Conservation (phyloP, 768 basidiomycete species). For the Tephrocybe rancida region DNA sequence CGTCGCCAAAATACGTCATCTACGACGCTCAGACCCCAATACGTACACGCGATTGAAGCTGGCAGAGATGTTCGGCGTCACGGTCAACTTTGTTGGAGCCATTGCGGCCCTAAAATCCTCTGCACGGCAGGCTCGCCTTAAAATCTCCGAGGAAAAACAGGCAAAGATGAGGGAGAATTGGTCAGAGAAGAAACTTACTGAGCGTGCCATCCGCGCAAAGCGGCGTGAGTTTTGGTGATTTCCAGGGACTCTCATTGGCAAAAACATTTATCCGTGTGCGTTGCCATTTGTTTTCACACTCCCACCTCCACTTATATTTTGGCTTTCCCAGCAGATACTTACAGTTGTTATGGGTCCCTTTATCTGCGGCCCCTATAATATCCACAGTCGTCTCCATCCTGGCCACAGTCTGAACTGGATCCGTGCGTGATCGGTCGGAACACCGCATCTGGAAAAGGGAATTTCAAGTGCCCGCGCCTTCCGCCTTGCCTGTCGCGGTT, state of each 20-base stretch:
- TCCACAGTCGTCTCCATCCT: background rate
- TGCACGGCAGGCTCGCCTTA: constrained; percentile 44
- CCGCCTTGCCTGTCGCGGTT: constrained; percentile 22
- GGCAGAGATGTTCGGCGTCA: constrained; percentile 79
- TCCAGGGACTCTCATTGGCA: constrained; percentile 1
- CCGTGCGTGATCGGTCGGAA: constrained; percentile 35
- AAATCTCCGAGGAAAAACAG: constrained; percentile 48
- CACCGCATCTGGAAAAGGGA: constrained; percentile 33
- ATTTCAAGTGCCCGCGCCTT: constrained; percentile 25
- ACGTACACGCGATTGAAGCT: constrained; percentile 64
- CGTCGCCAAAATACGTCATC: constrained; percentile 56
- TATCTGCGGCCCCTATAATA: constrained; percentile 11
- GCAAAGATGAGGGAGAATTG: constrained; percentile 54
- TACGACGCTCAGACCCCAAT: constrained; percentile 59
- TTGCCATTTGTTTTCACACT: background rate
- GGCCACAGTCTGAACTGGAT: background rate
- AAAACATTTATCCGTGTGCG: constrained; percentile 10
- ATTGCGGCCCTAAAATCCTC: constrained; percentile 64
- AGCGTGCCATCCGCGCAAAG: constrained; percentile 65
- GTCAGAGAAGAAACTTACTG: constrained; percentile 69
- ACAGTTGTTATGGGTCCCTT: constrained; percentile 4
- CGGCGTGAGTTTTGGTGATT: constrained; percentile 74
- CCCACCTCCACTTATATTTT: background rate
- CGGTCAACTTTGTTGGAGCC: constrained; percentile 63
- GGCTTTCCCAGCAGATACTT: background rate